Base-by-base conservation (phyloP, 345 rosid species). In the Populus ilicifolia region DNA sequence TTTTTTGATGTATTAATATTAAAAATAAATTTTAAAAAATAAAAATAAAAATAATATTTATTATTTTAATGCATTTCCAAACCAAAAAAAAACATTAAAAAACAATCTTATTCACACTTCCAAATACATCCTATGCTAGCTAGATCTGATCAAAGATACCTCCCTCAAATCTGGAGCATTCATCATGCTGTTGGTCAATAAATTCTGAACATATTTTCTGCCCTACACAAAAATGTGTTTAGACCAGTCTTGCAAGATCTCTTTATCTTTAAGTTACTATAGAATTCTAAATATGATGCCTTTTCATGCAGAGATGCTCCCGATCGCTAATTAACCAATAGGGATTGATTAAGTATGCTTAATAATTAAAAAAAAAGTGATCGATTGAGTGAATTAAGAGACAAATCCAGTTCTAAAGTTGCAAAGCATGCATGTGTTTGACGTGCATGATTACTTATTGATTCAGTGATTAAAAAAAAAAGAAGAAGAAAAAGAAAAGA, bases 341-440 rank as follows among this genome's bases (percentile, higher is more conserved):
- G 8, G 0, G 20, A 6, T 17, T 50, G 5, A 16, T 16, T 48
- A 17, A 1, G 6, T 2, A 5, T 6, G 0, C 59, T 52, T 20
- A 7, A 3, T 54, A 54, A n/a, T n/a, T n/a, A n/a, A n/a, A 0
- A 20, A 6, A 52, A 18, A 41, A 10, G 12, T 8, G 25, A 54
- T 21, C n/a, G 8, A 21, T 21, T 52, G 13, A 48, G 2, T 48
- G 20, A 48, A 48, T 50, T 50, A 2, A 8, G 62, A 54, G 27
- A 21, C 2, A 21, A 54, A 8, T 54, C 4, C 23, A 21, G 9
- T 21, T 41, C 10, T n/a, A 46, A 46, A 46, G 52, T 61, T n/a
- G 65, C 65, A 7, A 61, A 23, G 65, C 65, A 61, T 61, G 65
- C 65, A 21, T 61, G 65, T 61, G 65, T 61, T 77, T 78, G 78